Evolutionary conservation across 805 yeast genomes (phyloP).

Genomic region (Metschnikowia peoriensis): DNA sequence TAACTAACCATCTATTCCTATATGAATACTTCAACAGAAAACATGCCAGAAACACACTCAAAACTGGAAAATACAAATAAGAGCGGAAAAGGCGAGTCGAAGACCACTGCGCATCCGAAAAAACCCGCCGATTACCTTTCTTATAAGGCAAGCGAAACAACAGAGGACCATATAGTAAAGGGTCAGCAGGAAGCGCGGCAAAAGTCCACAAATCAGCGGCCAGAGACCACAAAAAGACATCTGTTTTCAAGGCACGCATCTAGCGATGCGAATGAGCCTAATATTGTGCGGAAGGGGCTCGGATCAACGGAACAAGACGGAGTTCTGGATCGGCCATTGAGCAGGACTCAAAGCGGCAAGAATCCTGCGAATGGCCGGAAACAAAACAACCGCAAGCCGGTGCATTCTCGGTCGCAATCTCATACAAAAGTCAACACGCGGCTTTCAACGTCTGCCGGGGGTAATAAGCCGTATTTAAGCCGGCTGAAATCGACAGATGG

Average conservation of each 20-base stretch:
- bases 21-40: no score
- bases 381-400: constrained; percentile 6
- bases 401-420: constrained; percentile 17
- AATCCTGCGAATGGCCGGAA: constrained; percentile 1
- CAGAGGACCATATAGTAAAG: constrained; percentile 4
- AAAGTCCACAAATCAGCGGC: neutral
- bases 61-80: neutral
- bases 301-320: neutral
- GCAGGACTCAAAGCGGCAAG: constrained; percentile 2
- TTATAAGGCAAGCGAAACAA: constrained; percentile 1
- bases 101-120: neutral
- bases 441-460: constrained; percentile 7
- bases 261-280: neutral
- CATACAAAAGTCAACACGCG: constrained; percentile 14
- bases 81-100: neutral
- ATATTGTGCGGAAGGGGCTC: neutral
- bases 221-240: neutral
- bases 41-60: neutral
- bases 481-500: constrained; percentile 45
- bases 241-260: neutral
- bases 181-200: constrained; percentile 1
- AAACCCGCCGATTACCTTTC: constrained; percentile 2
- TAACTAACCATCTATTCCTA: no score
- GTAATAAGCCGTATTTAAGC: constrained; percentile 27
- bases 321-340: neutral